Base-by-base conservation (phyloP, 352 stramenopile species). In the Blastocystis sp. region DNA sequence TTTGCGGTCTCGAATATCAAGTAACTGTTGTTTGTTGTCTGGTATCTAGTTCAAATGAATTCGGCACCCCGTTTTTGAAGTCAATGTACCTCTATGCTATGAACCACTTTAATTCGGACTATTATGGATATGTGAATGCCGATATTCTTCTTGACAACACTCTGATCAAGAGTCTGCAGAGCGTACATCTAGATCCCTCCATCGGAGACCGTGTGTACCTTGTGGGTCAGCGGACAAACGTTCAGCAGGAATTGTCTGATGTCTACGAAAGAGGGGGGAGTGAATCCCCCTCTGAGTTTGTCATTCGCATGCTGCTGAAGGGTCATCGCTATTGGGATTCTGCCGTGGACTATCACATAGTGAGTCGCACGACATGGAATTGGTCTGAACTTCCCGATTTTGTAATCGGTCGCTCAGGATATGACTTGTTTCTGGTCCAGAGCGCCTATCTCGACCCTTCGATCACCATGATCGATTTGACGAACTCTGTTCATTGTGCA, bases 321-420 rank as follows among this genome's bases (percentile, higher is more conserved):
- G 76, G 76, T 5, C 76, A 88, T 88, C 76, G 76, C 16, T 88
- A 88, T 78, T 88, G 76, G 76, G 76, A 88, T 39, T 88, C 76
- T 41, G 76, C 76, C 13, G 64, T 88, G 24, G 76, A 88, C 50
- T 88, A 78, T 43, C 76, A 88, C 39, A 88, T 88, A 20, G 76
- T 88, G 26, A 88, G 54, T 7, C 34, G n/a, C 13, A 62, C 45
- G 3, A 43, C 76, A 0, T 76, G 73, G n/a, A 41, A 73, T 34
- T 88, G 59, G 76, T 26, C 24, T 24, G 34, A 24, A 16, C 73
- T 88, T 24, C 76, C 76, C 16, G 34, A 88, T n/a, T 88, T 88
- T 54, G 53, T 88, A 30, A 88, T 88, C 24, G 76, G 76, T 62
- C 37, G 76, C 4, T 70, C 47, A n/a, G 76, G 76, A 2, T 88